Evolutionary conservation across 371 early-diverging fungal species (phyloP).

Genomic region (Vairimorpha ceranae): DNA sequence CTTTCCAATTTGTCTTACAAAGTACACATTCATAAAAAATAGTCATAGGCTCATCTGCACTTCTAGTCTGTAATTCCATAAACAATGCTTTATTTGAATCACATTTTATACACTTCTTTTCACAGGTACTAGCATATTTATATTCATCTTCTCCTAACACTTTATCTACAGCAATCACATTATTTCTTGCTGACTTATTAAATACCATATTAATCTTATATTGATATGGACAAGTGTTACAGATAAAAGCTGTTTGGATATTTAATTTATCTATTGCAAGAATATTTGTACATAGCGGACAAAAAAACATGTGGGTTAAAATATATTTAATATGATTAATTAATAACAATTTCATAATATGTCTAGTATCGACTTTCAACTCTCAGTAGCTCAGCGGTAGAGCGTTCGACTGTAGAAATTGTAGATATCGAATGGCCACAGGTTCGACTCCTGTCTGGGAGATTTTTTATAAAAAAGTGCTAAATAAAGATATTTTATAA

Average conservation of each 20-base stretch:
- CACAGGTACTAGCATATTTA: conserved; percentile 51
- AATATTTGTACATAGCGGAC: conserved; percentile 51
- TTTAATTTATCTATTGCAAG: conserved; percentile 29
- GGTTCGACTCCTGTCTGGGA: conserved; percentile 64
- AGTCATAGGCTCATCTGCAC: conserved; percentile 76
- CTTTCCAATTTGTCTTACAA: conserved; percentile 62
- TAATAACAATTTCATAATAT: background rate
- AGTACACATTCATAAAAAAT: conserved; percentile 62
- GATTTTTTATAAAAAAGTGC: conserved; percentile 49
- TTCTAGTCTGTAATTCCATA: conserved; percentile 90
- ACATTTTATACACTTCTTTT: conserved; percentile 69
- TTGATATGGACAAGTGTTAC: conserved; percentile 50
- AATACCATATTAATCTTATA: conserved; percentile 44
- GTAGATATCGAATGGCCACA: conserved; percentile 61
- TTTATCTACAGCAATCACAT: conserved; percentile 23
- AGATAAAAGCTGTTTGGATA: conserved; percentile 19
- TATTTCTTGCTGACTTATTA: conserved; percentile 22
- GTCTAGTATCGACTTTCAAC: background rate
- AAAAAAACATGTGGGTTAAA: conserved; percentile 27
- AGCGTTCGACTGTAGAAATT: conserved; percentile 63
- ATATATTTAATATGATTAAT: background rate
- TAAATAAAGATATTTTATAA: background rate
- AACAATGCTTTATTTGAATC: conserved; percentile 75
- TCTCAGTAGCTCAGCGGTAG: conserved; percentile 64
- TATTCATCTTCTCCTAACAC: conserved; percentile 21